These are phyloP conservation scores for Chaetomium strumarium DNA, from an alignment of 2,329 filamentous ascomycete genomes.

Conservation along the genomic window DNA sequence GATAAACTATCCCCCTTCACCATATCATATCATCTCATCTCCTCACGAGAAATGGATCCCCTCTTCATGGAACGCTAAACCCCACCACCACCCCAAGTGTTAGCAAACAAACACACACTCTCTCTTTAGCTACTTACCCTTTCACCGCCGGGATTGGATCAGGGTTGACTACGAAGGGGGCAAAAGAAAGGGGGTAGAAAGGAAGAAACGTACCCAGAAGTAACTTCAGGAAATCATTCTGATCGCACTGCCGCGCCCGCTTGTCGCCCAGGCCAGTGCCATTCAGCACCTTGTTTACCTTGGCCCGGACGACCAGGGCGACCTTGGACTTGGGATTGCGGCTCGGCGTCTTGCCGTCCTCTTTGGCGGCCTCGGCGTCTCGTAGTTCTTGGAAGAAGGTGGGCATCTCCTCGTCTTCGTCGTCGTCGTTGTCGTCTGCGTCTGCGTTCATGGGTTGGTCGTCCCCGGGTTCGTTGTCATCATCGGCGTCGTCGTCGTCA, in stretches of 20 bases:
- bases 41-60: conserved; percentile 80
- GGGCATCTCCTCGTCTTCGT: conserved; percentile 67
- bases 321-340: conserved; percentile 74
- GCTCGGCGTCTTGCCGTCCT: conserved; percentile 54
- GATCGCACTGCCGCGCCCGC: conserved; percentile 79
- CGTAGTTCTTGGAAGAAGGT: conserved; percentile 73
- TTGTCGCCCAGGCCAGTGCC: conserved; percentile 75
- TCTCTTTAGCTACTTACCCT: too few species aligned
- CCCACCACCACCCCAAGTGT: not conserved
- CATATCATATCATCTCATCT: not conserved
- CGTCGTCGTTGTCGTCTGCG: conserved; percentile 52
- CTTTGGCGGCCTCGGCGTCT: conserved; percentile 29
- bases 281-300: conserved; percentile 79
- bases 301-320: conserved; percentile 73
- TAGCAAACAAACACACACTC: not conserved
- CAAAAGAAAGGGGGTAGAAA: too few species aligned
- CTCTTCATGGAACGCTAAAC: conserved; percentile 67
- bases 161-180: not conserved
- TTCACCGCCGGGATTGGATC: too few species aligned
- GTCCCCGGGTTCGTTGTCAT: conserved; percentile 38
- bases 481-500: conserved; percentile 36
- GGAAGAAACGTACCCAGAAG: conserved; percentile 26
- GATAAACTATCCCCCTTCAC: not conserved
- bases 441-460: conserved; percentile 45
- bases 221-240: conserved; percentile 83